A percentile compares a stretch with the other conserved stretches of the same genome.
These are phyloP conservation scores for Penicillium subrubescens DNA, from an alignment of 495 filamentous ascomycete species.

Conservation along the genomic window DNA sequence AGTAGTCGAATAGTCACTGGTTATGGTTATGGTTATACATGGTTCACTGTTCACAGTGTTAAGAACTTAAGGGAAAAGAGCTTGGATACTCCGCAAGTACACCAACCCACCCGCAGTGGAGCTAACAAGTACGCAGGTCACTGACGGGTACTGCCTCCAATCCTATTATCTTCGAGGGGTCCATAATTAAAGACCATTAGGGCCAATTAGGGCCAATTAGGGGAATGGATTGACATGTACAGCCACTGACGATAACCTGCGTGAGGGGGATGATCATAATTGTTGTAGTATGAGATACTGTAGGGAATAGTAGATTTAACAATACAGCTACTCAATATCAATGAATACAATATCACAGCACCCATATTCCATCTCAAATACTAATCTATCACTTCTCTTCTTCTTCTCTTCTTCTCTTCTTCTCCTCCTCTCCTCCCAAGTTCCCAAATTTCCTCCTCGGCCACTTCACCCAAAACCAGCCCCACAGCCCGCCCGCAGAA, in stretches of 20 bases:
- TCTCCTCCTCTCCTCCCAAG: not conserved
- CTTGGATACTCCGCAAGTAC: not conserved
- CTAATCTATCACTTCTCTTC: not conserved
- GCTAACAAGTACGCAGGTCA: not conserved
- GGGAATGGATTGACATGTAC: not conserved
- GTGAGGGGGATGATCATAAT: not conserved
- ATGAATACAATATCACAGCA: too few relatives aligned
- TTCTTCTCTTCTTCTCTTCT: too few relatives aligned
- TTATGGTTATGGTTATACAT: not conserved
- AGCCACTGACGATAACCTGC: not conserved
- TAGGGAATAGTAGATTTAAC: too few relatives aligned
- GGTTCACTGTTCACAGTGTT: not conserved
- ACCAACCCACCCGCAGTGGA: not conserved
- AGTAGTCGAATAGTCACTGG: too few relatives aligned
- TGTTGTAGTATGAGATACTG: not conserved
- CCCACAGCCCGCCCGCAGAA: not conserved
- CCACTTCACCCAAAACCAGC: not conserved
- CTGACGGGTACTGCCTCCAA: not conserved
- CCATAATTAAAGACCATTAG: not conserved
- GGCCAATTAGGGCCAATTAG: too few relatives aligned
- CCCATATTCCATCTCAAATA: not conserved
- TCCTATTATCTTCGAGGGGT: not conserved
- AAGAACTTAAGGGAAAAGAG: not conserved
- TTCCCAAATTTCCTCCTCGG: slow-evolving; percentile 1
- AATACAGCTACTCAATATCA: too few relatives aligned